Base-by-base conservation (phyloP, 1,139 yeast species). In the Tardiomyces digboiensis region DNA sequence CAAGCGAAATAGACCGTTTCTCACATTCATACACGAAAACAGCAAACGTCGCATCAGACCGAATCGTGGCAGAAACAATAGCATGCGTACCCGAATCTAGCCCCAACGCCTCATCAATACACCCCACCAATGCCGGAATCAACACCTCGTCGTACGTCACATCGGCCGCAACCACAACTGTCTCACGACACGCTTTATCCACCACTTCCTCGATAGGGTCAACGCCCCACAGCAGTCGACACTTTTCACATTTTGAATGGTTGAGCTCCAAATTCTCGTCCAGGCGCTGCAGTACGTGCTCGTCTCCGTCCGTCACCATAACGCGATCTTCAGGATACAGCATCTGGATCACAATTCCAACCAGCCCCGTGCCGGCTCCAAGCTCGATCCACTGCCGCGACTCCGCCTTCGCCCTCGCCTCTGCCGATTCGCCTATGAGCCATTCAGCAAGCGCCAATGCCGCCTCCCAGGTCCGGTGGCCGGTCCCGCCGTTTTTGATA, bases 391-490 rank as follows among this genome's bases (percentile, higher is more conserved):
- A 26, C 10, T 26, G 33, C 10, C 33, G 12, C n/a, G n/a, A n/a
- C n/a, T n/a, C n/a, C n/a, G n/a, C n/a, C n/a, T n/a, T n/a, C n/a
- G n/a, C n/a, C n/a, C n/a, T n/a, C n/a, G n/a, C n/a, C 10, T 26
- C 14, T n/a, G 8, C 33, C 16, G n/a, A n/a, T n/a, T 4, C 33
- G 33, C n/a, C n/a, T n/a, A 41, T 8, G 37, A 84, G 53, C 51
- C 63, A 76, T 42, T 76, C 70, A 7, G 81, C 65, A 16, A 88
- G 64, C 47, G 70, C 86, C n/a, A 85, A 53, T 0, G 95, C 84
- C 1, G 96, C 97, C 58, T 87, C 97, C 97, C 97, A 89, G 0
- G 97, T 89, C 39, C 97, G 67, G 46, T 79, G 66, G 0, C 97
- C 97, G 0, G 97, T 89, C 1, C 95, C 82, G 7, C 93, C 95